These are phyloP conservation scores for Hyphodiscus hymeniophilus DNA, from an alignment of 495 filamentous ascomycete genomes.

Conservation along the genomic window DNA sequence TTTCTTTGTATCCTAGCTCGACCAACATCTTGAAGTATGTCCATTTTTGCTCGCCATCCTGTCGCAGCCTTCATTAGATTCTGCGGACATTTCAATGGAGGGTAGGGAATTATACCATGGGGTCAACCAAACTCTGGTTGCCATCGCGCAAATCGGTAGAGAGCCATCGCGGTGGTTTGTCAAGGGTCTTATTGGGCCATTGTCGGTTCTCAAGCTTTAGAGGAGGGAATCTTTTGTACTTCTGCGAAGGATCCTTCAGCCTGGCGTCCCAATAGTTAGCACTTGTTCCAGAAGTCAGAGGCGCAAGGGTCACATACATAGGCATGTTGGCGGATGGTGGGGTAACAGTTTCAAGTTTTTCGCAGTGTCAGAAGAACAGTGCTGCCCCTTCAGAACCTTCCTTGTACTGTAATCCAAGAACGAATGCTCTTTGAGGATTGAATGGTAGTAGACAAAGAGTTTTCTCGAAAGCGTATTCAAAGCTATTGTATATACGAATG, in stretches of 20 bases:
- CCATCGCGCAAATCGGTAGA: constrained; percentile 81
- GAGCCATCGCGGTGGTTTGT: constrained; percentile 78
- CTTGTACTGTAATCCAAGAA: too few species aligned
- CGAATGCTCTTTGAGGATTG: too few species aligned
- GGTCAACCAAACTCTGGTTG: constrained; percentile 81
- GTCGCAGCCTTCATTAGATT: constrained; percentile 5
- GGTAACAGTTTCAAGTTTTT: constrained; percentile 4
- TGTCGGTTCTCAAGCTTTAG: constrained; percentile 75
- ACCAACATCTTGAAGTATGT: constrained; percentile 91
- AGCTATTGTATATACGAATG: too few species aligned
- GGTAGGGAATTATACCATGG: constrained; percentile 56
- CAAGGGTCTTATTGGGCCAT: constrained; percentile 80
- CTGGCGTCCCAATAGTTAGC: constrained; percentile 33
- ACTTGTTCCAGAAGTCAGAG: background rate
- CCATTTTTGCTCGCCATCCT: constrained; percentile 94
- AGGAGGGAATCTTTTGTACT: constrained; percentile 73
- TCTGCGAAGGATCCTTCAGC: constrained; percentile 90
- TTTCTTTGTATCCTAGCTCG: constrained; percentile 94
- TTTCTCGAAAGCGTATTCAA: too few species aligned
- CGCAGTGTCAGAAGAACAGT: background rate
- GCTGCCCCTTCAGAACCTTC: constrained; percentile 8
- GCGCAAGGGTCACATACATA: constrained; percentile 13
- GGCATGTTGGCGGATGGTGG: constrained; percentile 19
- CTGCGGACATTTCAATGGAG: background rate
- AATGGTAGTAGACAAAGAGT: too few species aligned